Conservation (phyloP, 1,284 basidiomycete species). For the Meira miltonrushii region DNA sequence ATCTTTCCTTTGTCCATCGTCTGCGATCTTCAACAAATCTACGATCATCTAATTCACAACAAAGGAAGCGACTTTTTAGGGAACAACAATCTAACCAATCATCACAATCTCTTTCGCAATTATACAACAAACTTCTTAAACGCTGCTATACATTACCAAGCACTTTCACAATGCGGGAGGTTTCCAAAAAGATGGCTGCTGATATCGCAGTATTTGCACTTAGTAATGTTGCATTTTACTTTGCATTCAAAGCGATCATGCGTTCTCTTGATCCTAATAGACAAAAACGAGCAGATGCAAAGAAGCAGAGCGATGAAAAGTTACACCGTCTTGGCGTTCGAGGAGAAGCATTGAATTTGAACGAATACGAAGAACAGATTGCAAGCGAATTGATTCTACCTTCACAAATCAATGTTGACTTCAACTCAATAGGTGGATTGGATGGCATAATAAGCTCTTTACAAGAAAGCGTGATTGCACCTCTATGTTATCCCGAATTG, state of each 20-base stretch:
- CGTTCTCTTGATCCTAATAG: slow-evolving; percentile 52
- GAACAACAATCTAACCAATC: too few species aligned
- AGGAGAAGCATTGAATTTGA: slow-evolving; percentile 34
- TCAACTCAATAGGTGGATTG: slow-evolving; percentile 78
- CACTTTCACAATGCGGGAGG: slow-evolving; percentile 32
- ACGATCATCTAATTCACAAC: too few species aligned
- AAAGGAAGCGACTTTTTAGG: too few species aligned
- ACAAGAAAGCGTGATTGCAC: slow-evolving; percentile 93
- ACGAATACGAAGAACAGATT: slow-evolving; percentile 56
- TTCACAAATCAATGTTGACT: slow-evolving; percentile 56
- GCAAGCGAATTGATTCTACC: slow-evolving; percentile 58
- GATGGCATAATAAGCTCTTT: slow-evolving; percentile 85
- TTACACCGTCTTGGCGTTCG: slow-evolving; percentile 45
- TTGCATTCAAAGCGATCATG: slow-evolving; percentile 54
- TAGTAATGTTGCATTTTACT: slow-evolving; percentile 49
- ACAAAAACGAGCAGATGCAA: slow-evolving; percentile 47
- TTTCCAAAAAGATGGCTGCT: slow-evolving; percentile 44
- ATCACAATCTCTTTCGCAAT: too few species aligned
- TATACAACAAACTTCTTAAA: too few species aligned
- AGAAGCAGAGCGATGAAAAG: slow-evolving; percentile 47
- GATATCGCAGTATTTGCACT: slow-evolving; percentile 20
- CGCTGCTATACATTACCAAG: too few species aligned
- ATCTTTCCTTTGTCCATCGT: too few species aligned
- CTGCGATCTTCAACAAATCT: too few species aligned
- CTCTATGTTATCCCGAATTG: slow-evolving; percentile 82